Conservation (phyloP, 1,139 yeast species). For the Candida albicans region DNA sequence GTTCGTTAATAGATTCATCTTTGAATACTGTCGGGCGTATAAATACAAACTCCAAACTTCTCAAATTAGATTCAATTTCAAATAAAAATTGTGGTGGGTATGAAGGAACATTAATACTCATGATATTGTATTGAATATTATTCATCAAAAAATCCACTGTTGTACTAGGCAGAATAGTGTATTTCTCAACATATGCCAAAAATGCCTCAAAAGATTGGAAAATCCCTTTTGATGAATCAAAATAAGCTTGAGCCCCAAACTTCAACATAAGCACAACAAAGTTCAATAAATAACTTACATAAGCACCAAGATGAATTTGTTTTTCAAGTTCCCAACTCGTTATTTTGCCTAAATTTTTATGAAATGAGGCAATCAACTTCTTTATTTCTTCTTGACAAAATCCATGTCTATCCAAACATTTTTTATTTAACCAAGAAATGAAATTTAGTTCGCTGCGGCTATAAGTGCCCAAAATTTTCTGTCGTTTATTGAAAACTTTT, state of each 20-base stretch:
- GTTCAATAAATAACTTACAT: conserved; percentile 19
- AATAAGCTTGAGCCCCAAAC: conserved; percentile 22
- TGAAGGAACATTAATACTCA: conserved; percentile 27
- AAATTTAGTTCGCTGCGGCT: neutral
- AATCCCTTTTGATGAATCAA: conserved; percentile 19
- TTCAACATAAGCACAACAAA: conserved; percentile 22
- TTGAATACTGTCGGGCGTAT: conserved; percentile 8
- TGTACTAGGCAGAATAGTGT: conserved; percentile 5
- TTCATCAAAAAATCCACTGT: conserved; percentile 13
- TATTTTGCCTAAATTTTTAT: neutral
- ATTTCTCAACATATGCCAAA: conserved; percentile 12
- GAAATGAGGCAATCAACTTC: conserved; percentile 9
- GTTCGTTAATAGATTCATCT: conserved; percentile 4
- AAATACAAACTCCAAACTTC: conserved; percentile 18
- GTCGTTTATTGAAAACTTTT: conserved; percentile 15
- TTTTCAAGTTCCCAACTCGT: conserved; percentile 11
- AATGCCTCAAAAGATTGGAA: conserved; percentile 12
- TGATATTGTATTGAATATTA: conserved; percentile 19
- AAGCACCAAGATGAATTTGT: conserved; percentile 19
- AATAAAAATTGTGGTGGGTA: conserved; percentile 25
- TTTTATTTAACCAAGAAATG: conserved; percentile 14
- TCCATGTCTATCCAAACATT: conserved; percentile 20
- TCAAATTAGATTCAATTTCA: conserved; percentile 25
- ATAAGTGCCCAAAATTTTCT: conserved; percentile 1
- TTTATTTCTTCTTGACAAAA: conserved; percentile 15